These are phyloP conservation scores for Pouteria campechiana DNA, from an alignment of 179 eudicot species.

Conservation along the genomic window DNA sequence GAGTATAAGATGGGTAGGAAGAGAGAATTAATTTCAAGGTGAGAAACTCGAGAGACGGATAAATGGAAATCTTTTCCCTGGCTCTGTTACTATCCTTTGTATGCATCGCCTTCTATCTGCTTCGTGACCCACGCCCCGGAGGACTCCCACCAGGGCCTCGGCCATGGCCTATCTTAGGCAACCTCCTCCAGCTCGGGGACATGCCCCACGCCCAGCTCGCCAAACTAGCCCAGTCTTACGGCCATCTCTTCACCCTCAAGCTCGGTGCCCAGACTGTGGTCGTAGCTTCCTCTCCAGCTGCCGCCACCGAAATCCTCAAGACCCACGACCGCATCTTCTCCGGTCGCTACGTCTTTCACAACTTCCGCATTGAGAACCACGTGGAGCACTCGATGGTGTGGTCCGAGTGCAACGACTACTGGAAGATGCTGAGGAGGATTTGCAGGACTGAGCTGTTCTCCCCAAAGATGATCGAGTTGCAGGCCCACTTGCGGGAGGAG, in stretches of 20 bases:
- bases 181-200: slow-evolving; percentile 9
- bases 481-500: slow-evolving; percentile 11
- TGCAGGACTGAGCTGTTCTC: slow-evolving; percentile 18
- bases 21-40: too few species aligned
- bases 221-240: slow-evolving; percentile 12
- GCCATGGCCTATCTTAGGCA: slow-evolving; percentile 28
- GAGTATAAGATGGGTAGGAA: too few species aligned
- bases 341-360: slow-evolving; percentile 2
- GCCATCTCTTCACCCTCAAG: slow-evolving; percentile 17
- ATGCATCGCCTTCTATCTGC: too few species aligned
- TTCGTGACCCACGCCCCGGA: too few species aligned
- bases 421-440: slow-evolving; percentile 16
- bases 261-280: slow-evolving; percentile 20
- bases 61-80: too few species aligned
- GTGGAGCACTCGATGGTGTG: slow-evolving; percentile 9
- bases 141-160: slow-evolving; percentile 38
- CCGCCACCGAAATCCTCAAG: slow-evolving; percentile 16
- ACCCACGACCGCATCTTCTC: slow-evolving; percentile 7
- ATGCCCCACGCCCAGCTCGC: slow-evolving; percentile 14
- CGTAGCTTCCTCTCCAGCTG: slow-evolving; percentile 22
- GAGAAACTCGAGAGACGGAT: too few species aligned
- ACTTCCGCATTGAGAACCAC: not conserved
- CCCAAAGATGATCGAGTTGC: slow-evolving; percentile 6
- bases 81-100: too few species aligned
- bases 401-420: slow-evolving; percentile 7